Base-by-base conservation (phyloP, 176 grass and related monocot species). In the Phragmites australis region DNA sequence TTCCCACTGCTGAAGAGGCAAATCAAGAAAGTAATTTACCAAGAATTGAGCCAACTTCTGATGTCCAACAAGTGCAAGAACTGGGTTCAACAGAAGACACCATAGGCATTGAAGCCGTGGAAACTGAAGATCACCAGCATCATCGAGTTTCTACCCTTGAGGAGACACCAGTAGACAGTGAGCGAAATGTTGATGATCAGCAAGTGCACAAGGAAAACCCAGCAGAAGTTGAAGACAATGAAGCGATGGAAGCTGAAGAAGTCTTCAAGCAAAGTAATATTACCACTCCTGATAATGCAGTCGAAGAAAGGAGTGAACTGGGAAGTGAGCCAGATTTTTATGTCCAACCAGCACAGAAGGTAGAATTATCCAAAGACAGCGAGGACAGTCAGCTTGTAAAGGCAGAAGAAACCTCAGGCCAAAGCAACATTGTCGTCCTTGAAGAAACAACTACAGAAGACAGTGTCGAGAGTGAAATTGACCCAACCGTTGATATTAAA, bases 141-240 rank as follows among this genome's bases (percentile, higher is more conserved):
- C 34, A 70, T 15, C 27, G 25, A 56, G 65, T 87, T 76, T 75
- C 72, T n/a, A 65, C 66, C 15, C 16, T 72, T 63, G 65, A 78
- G 73, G 58, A 82, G 37, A 16, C 64, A 31, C 40, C 59, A 61
- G 29, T 43, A 86, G 68, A 74, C 19, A 46, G 49, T 37, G 79
- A 57, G 17, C 47, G 47, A 46, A 47, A 30, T 72, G 74, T 64
- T 83, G 66, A 72, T 88, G 58, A 56, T 56, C 57, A 88, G 9
- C 48, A 74, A 43, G 21, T 78, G 66, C 46, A 83, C n/a, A 47
- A 87, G 23, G 50, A 64, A 1, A 70, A 65, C 71, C n/a, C 49
- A 71, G 46, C 23, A 82, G 65, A 64, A 77, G 34, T 72, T 14
- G 57, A 77, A 87, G 79, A 72, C 21, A 77, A 46, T 72, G 80